Evolutionary conservation across 2,329 filamentous ascomycete species (phyloP).

Genomic region (Penicillium frequentans): DNA sequence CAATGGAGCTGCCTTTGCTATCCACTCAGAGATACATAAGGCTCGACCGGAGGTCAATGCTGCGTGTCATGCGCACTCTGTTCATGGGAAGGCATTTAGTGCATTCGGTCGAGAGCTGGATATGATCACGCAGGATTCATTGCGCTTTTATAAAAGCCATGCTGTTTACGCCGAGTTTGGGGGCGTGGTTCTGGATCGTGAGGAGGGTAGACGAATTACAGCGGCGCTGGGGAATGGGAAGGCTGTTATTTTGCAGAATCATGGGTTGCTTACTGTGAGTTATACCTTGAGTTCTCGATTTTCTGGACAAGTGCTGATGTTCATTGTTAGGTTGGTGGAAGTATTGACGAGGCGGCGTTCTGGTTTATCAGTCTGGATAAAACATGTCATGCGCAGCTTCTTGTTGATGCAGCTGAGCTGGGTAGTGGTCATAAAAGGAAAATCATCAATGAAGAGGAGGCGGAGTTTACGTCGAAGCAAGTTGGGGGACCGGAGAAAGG

Average conservation of each 20-base stretch:
- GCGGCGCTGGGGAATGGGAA: conserved; percentile 58
- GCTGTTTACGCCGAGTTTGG: conserved; percentile 49
- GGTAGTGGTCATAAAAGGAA: conserved; percentile 1
- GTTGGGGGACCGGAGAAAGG: conserved; percentile 8
- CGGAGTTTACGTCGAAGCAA: neutral
- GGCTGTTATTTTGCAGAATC: conserved; percentile 65
- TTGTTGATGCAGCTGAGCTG: conserved; percentile 49
- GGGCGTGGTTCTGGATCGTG: conserved; percentile 59
- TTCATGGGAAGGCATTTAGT: conserved; percentile 49
- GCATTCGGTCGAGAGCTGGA: conserved; percentile 42
- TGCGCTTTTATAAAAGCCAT: conserved; percentile 18
- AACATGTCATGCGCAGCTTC: conserved; percentile 65
- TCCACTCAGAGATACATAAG: conserved; percentile 47
- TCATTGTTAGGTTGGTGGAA: conserved; percentile 46
- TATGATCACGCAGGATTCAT: conserved; percentile 17
- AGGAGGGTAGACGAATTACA: conserved; percentile 63
- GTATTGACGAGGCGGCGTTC: conserved; percentile 70
- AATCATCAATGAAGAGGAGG: neutral
- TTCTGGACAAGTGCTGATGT: neutral
- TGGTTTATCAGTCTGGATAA: conserved; percentile 62
- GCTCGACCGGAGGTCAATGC: conserved; percentile 59
- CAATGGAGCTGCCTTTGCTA: conserved; percentile 50
- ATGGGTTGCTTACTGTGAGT: conserved; percentile 68
- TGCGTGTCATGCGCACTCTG: conserved; percentile 48
- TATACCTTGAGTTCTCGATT: conserved; percentile 40